A percentile compares a stretch with the other conserved stretches of the same genome.
Evolutionary conservation across 176 grass and related monocot genomes (phyloP).

Genomic region (Avena sativa): DNA sequence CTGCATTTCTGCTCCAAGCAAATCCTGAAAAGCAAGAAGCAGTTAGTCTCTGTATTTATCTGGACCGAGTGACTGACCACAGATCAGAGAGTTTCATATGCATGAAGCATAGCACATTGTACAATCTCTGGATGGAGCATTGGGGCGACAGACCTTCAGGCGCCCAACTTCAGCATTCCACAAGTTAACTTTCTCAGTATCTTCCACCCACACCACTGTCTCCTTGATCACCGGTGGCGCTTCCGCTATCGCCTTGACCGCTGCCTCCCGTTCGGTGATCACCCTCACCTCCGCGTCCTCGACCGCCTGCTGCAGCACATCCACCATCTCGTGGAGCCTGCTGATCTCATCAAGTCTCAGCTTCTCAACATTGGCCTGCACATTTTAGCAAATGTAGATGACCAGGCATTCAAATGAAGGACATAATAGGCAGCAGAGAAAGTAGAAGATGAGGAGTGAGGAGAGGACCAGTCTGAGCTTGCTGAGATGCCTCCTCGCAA

Average conservation of each 20-base stretch:
- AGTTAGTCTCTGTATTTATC: neutral
- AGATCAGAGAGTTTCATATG: neutral
- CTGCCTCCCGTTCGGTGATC: slow-evolving; percentile 44
- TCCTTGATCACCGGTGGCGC: slow-evolving; percentile 53
- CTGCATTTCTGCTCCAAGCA: slow-evolving; percentile 54
- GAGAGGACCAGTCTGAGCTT: slow-evolving; percentile 54
- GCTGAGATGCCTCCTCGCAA: slow-evolving; percentile 54
- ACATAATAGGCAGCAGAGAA: neutral
- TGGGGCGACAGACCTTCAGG: slow-evolving; percentile 53
- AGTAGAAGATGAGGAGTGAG: neutral
- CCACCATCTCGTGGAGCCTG: slow-evolving; percentile 61
- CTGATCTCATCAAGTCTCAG: slow-evolving; percentile 45
- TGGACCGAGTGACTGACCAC: neutral
- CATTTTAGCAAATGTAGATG: neutral
- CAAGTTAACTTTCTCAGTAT: slow-evolving; percentile 45
- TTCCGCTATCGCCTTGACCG: slow-evolving; percentile 50
- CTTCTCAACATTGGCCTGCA: slow-evolving; percentile 50
- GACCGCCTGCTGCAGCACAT: slow-evolving; percentile 60
- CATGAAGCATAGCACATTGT: slow-evolving; percentile 3
- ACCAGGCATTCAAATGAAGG: neutral
- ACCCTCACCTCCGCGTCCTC: slow-evolving; percentile 51
- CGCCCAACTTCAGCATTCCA: slow-evolving; percentile 38
- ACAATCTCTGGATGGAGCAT: slow-evolving; percentile 24
- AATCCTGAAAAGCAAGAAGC: slow-evolving; percentile 40
- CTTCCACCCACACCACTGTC: slow-evolving; percentile 47